Base-by-base conservation (phyloP, 768 basidiomycete genomes). In the Trametes meyenii region DNA sequence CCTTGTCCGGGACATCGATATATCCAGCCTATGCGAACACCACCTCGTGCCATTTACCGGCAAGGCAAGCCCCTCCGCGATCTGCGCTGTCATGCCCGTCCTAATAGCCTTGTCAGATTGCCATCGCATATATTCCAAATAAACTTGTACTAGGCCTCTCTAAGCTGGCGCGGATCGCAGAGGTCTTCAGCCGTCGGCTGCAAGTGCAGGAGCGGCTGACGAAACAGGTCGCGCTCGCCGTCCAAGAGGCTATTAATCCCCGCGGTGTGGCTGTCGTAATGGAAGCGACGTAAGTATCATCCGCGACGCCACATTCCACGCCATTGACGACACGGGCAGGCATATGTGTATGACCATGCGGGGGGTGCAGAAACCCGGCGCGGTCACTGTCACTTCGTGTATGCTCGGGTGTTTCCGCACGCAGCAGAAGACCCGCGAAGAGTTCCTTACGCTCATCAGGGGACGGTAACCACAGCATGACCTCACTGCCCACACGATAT, bases 281-380 rank as follows among this genome's bases (percentile, higher is more conserved):
- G 91, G 96, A 99, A 76, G 96, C 96, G 63, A 92, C 92, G 93
- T 94, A 73, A 72, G 93, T 82, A 3, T 49, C 49, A n/a, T 43
- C 23, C 23, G 4, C 33, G 42, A 33, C 52, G 57, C 39, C 58
- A 48, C 55, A 67, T 66, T 33, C 33, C 40, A 50, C 60, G 57
- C 59, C 59, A 21, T 52, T 56, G 53, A 50, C 48, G 38, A 5
- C 24, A 16, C 1, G n/a, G 33, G 21, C 70, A 96, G 94, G 23
- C 96, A 98, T 76, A 83, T 98, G 75, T 98, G 96, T 72, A 99
- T 99, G 97, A 95, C 96, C 3, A 98, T 98, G 96, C 90, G 97
- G 64, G 97, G 97, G 55, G 97, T 99, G 10, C 97, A 99, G 77
- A 99, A 99, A 76, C 96, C 96, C 2, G 97, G 97, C 24, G 83